Evolutionary conservation across 768 basidiomycete species (phyloP).

Genomic region (Xerocomus brunneocitrinus): DNA sequence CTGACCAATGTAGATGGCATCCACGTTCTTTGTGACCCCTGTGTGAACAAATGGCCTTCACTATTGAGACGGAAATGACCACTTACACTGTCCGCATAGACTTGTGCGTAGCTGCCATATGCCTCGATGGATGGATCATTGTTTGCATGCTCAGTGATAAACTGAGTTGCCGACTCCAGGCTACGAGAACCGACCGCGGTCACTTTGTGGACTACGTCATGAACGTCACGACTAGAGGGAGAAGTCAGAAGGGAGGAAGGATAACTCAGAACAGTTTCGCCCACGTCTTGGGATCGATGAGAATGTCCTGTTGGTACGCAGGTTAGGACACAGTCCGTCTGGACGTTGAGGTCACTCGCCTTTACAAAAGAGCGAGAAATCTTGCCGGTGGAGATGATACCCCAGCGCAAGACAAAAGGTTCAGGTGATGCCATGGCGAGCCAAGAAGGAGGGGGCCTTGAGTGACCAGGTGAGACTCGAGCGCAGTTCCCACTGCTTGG

Average conservation of each 20-base stretch:
- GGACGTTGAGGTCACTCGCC: conserved; percentile 35
- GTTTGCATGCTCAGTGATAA: conserved; percentile 51
- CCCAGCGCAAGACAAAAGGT: conserved; percentile 63
- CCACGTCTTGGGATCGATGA: conserved; percentile 71
- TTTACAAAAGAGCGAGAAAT: conserved; percentile 68
- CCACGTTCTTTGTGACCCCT: conserved; percentile 49
- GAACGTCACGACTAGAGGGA: conserved; percentile 50
- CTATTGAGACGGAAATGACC: neutral
- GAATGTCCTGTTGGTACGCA: conserved; percentile 52
- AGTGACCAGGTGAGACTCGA: conserved; percentile 2
- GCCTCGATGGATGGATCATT: conserved; percentile 56
- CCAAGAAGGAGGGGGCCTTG: neutral
- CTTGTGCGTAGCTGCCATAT: conserved; percentile 69
- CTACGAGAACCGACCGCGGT: conserved; percentile 75
- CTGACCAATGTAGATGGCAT: conserved; percentile 71
- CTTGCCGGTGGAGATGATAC: conserved; percentile 78
- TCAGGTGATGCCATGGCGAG: conserved; percentile 21
- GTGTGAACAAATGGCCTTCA: conserved; percentile 1
- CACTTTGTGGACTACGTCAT: conserved; percentile 65
- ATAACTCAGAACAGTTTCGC: conserved; percentile 19
- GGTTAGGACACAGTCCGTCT: neutral
- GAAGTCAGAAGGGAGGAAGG: neutral
- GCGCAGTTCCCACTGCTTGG: neutral
- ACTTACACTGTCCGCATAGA: conserved; percentile 64
- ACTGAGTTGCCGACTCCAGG: conserved; percentile 62